Evolutionary conservation across 179 eudicot species (phyloP), one percentile per base, ranked within the genome.

Genomic region (Spergularia azorica): DNA sequence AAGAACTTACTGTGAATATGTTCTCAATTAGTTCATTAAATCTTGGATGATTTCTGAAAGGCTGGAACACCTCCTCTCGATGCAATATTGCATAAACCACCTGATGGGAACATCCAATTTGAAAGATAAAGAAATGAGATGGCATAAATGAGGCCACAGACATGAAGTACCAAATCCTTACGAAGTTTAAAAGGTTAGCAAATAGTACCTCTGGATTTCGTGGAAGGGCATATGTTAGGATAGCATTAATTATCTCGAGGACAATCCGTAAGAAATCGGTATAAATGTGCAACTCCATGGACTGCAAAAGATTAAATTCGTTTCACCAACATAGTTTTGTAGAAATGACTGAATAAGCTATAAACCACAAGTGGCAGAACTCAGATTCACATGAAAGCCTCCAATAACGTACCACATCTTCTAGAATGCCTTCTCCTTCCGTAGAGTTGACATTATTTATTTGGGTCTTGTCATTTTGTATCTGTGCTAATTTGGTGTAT

Each of bases 41-140:
- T 72, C 97, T 88, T 12, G 99, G 97, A 84, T 95, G 99, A 80
- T 80, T 89, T 84, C 84, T 88, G 88, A 91, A 95, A 67, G 99
- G 97, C 77, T 90, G 91, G 79, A 95, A 93, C 71, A 95, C 92
- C 89, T 95, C 99, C 82, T 95, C 92, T 78, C 97, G 86, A 76
- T 93, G 97, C 97, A 95, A 88, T 76, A 93, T 87, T 16, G 99
- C 99, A 82, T 95, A 95, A 73, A 95, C 93, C 72, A 95, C 99
- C 99, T 95, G 89, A 82, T 77, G 67, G 48, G 11, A 8, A 67
- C 57, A 66, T 15, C 77, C 57, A 75, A 51, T 54, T 26, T 39
- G 69, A 48, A 69, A 83, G 15, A 58, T 32, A 17, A 74, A 26
- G 32, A 38, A 18, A 68, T 55, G 36, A 67, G 12, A 72, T 15